phyloP scores from a whole-genome alignment of 148 eudicot species.

The Amaranthus cruentus region DNA sequence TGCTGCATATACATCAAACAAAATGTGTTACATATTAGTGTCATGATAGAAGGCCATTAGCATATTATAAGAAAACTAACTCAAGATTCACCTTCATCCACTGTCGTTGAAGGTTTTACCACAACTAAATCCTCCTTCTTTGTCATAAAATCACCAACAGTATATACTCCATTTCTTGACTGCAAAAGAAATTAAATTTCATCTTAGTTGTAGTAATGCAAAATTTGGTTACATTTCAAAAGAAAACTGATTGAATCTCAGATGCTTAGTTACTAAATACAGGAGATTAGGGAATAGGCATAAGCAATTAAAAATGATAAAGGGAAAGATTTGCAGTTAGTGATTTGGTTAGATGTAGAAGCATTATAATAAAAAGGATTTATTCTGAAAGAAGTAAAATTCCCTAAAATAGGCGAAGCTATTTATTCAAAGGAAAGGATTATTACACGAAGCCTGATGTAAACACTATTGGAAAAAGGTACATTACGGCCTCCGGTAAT shows the following conservation, averaged over 20 bases:
- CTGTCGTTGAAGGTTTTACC: constrained; percentile 76
- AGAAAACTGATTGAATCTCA: neutral
- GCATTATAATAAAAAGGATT: neutral
- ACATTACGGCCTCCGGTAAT: neutral
- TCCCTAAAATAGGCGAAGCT: neutral
- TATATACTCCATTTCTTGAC: constrained; percentile 62
- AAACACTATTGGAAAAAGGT: neutral
- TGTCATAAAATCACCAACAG: constrained; percentile 87
- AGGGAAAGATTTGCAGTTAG: neutral
- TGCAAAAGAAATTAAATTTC: constrained; percentile 23
- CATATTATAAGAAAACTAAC: neutral
- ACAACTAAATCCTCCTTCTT: constrained; percentile 59
- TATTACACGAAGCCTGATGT: neutral
- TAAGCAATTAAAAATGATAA: no score
- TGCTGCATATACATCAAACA: constrained; percentile 27
- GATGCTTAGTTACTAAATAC: neutral
- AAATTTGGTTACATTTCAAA: neutral
- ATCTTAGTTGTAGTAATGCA: no score
- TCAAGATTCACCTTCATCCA: constrained; percentile 63
- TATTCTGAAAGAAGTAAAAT: neutral
- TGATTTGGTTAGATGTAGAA: neutral
- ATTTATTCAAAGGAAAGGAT: neutral
- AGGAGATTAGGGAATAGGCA: neutral
- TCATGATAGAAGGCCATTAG: constrained; percentile 8
- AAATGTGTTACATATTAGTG: neutral